Evolutionary conservation across 140 eudicot species (phyloP).

Genomic region (Stevia rebaudiana): DNA sequence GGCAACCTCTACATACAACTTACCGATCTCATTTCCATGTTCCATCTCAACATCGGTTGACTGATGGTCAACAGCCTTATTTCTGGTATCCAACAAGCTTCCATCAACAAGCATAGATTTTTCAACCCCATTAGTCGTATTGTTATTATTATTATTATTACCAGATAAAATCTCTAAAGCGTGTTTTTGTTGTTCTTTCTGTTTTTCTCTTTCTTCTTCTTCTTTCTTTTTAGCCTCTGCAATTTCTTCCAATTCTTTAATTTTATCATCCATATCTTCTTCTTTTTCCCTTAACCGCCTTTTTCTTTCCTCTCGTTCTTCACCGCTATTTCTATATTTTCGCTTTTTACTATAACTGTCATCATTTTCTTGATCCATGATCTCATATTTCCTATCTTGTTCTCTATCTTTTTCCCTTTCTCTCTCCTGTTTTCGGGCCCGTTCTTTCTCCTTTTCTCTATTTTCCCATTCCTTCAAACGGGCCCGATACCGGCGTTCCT

Average conservation of each 20-base stretch:
- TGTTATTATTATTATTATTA: conserved; percentile 19
- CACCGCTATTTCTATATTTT: conserved; percentile 66
- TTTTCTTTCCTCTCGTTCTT: conserved; percentile 80
- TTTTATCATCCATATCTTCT: conserved; percentile 74
- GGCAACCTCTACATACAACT: not conserved
- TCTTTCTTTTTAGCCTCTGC: conserved; percentile 71
- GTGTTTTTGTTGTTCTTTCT: conserved; percentile 53
- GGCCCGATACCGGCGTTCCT: conserved; percentile 60
- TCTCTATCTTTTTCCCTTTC: conserved; percentile 88
- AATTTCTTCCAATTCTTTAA: conserved; percentile 79
- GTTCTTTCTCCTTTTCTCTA: conserved; percentile 77
- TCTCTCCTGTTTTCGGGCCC: conserved; percentile 62
- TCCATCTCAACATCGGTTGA: conserved; percentile 35
- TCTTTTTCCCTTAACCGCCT: conserved; percentile 82
- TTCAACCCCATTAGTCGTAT: conserved; percentile 45
- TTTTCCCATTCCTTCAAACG: conserved; percentile 89
- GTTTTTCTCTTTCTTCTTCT: conserved; percentile 52
- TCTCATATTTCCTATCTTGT: conserved; percentile 63
- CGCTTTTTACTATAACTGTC: conserved; percentile 72
- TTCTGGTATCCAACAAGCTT: conserved; percentile 37
- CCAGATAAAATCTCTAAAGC: conserved; percentile 39
- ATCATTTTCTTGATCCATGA: conserved; percentile 67
- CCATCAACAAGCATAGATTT: conserved; percentile 40
- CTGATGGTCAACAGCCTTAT: conserved; percentile 34
- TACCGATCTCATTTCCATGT: conserved; percentile 43